These are phyloP conservation scores for Sporothrix curviconia DNA, from an alignment of 2,329 filamentous ascomycete species.

Conservation along the genomic window DNA sequence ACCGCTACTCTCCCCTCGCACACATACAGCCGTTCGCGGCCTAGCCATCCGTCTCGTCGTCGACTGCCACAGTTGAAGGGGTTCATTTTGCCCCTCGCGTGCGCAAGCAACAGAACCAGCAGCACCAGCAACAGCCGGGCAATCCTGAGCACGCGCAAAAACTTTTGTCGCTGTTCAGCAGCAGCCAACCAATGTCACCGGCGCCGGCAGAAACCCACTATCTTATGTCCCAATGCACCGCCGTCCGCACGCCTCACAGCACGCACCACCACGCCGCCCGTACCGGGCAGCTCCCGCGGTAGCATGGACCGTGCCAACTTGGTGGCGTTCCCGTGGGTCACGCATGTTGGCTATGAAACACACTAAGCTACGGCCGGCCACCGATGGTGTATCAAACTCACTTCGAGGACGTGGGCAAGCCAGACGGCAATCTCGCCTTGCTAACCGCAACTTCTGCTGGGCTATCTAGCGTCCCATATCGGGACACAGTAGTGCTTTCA, in stretches of 20 bases:
- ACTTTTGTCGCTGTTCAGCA: conserved; percentile 58
- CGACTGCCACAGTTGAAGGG: neutral
- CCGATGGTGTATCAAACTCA: conserved; percentile 26
- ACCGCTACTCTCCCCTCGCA: neutral
- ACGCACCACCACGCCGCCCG: neutral
- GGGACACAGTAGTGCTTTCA: conserved; percentile 19
- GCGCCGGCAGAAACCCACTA: neutral
- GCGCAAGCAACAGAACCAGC: neutral
- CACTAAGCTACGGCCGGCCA: no score
- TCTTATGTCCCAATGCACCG: no score
- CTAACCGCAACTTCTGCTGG: conserved; percentile 71
- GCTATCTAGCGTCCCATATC: conserved; percentile 58
- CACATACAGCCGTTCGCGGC: neutral
- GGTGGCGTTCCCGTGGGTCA: neutral
- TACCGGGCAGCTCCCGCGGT: conserved; percentile 13
- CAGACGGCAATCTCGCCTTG: conserved; percentile 56
- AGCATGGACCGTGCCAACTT: neutral
- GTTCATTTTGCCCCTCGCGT: neutral
- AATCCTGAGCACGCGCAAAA: conserved; percentile 38
- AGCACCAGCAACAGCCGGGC: conserved; percentile 8
- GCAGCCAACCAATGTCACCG: neutral
- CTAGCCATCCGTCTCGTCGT: conserved; percentile 13
- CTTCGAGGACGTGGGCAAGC: conserved; percentile 37
- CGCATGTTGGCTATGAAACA: no score
- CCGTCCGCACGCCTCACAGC: neutral